These are phyloP conservation scores for Tylopilus orsonianus DNA, from an alignment of 1,284 basidiomycete species.

Conservation along the genomic window DNA sequence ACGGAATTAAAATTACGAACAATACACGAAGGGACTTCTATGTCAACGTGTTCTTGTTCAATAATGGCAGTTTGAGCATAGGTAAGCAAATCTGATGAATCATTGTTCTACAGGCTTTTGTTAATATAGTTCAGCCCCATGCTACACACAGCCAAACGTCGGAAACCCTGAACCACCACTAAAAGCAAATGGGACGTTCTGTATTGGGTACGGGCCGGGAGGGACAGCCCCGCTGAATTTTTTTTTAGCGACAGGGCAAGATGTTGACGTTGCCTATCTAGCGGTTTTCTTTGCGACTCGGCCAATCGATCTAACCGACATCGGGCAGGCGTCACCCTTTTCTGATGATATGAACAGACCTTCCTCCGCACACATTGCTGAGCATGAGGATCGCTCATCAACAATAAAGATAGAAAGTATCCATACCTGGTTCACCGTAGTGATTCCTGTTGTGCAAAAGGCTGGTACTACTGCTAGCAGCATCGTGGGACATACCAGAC, in stretches of 20 bases:
- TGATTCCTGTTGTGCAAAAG: neutral
- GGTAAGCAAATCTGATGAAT: neutral
- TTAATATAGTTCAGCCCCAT: slow-evolving; percentile 8
- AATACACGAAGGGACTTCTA: slow-evolving; percentile 16
- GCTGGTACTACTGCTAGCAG: no score
- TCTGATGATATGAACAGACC: neutral
- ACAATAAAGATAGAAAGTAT: no score
- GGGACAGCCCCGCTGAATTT: slow-evolving; percentile 5
- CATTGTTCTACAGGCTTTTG: neutral
- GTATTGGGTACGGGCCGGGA: slow-evolving; percentile 18
- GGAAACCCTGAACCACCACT: slow-evolving; percentile 6
- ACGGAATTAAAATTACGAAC: slow-evolving; percentile 20
- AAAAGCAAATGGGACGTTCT: slow-evolving; percentile 1
- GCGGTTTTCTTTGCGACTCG: slow-evolving; percentile 22
- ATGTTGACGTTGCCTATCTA: slow-evolving; percentile 21
- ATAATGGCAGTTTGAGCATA: slow-evolving; percentile 16
- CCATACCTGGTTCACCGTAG: neutral
- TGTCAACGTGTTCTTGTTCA: slow-evolving; percentile 24
- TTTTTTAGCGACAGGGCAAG: slow-evolving; percentile 1
- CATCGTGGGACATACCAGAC: no score
- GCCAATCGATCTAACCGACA: slow-evolving; percentile 15
- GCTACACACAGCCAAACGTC: slow-evolving; percentile 8
- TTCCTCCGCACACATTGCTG: neutral
- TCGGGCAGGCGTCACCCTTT: slow-evolving; percentile 15
- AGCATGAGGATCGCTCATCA: neutral